Base-by-base conservation (phyloP, 345 rosid genomes). In the Brassica napus region DNA sequence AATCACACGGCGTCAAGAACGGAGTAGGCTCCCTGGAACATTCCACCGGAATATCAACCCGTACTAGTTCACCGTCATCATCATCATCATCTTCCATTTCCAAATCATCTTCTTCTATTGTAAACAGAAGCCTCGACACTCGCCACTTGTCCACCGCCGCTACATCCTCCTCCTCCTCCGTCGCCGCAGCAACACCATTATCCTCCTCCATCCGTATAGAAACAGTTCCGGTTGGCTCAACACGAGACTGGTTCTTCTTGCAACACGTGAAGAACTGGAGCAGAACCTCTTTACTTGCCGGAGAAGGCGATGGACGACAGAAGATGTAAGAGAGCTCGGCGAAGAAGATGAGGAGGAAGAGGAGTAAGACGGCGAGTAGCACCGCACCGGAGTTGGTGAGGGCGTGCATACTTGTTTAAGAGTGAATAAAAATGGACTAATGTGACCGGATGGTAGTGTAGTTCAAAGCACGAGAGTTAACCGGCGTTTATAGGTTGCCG, bases 1-100 rank as follows among this genome's bases (percentile, higher is more conserved):
- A 80, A 65, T 62, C 72, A 23, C 79, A 80, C 21, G 83, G 83
- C 72, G 83, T 80, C 72, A 69, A 63, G 49, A 80, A 80, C 62
- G 83, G 83, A 4, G 83, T 74, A 5, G 83, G 75, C 1, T 69
- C 79, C 14, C 82, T 65, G 26, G 71, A 68, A 67, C 16, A 72
- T 9, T 79, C 75, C 75, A 37, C 59, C 4, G 65, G 79, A 21
- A 74, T 65, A 1, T 69, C 75, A 28, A 69, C 12, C 4, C 60
- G 44, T 1, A 62, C 49, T 79, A 55, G 0, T 60, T 54, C 24
- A 65, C 73, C 1, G 18, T 52, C 28, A 26, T 39, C 71, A 42
- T 16, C 65, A 39, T 15, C 49, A 8, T 30, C 62, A 12, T 69
- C 83, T 28, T 62, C 75, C 30, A 73, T 24, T 49, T 79, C 82